phyloP scores from a whole-genome alignment of 164 flowering plant species.

The Euptelea pleiosperma region DNA sequence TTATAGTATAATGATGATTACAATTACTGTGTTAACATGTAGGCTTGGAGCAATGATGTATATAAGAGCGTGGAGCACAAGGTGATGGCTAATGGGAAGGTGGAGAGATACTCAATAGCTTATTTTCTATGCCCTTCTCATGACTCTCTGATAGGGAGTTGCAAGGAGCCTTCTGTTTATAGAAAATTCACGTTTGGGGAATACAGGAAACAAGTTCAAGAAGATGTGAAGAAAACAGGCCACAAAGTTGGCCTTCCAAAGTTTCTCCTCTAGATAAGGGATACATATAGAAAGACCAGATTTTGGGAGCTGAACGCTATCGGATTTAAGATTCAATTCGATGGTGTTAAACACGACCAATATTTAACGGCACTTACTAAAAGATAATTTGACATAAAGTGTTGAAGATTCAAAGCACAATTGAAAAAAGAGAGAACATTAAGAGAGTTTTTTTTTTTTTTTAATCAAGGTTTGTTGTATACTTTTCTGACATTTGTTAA shows the following conservation, averaged over 20 bases:
- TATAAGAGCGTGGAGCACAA: slow-evolving; percentile 78
- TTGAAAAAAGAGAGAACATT: too few species aligned
- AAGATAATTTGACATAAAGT: too few species aligned
- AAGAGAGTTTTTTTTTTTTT: too few species aligned
- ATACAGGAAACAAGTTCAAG: slow-evolving; percentile 57
- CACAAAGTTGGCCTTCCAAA: slow-evolving; percentile 68
- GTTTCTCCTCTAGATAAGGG: slow-evolving; percentile 39
- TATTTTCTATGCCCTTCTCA: slow-evolving; percentile 77
- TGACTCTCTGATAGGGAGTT: slow-evolving; percentile 52
- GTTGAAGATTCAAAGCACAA: too few species aligned
- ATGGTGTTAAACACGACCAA: too few species aligned
- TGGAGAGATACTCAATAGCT: slow-evolving; percentile 73
- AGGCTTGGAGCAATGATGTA: slow-evolving; percentile 84
- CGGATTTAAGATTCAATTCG: too few species aligned
- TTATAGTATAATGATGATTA: too few species aligned
- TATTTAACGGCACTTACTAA: too few species aligned
- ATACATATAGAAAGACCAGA: background rate
- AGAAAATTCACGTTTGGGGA: slow-evolving; percentile 65
- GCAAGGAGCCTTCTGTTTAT: slow-evolving; percentile 54
- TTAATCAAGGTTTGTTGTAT: too few species aligned
- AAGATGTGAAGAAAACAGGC: slow-evolving; percentile 57
- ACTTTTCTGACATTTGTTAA: too few species aligned
- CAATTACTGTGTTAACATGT: slow-evolving; percentile 15
- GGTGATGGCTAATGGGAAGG: slow-evolving; percentile 52
- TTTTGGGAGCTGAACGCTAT: too few species aligned